Percentiles rank a stretch among this genome's conserved stretches.
Conservation (phyloP, 108 stramenopile genomes). For the Seminavis robusta region DNA sequence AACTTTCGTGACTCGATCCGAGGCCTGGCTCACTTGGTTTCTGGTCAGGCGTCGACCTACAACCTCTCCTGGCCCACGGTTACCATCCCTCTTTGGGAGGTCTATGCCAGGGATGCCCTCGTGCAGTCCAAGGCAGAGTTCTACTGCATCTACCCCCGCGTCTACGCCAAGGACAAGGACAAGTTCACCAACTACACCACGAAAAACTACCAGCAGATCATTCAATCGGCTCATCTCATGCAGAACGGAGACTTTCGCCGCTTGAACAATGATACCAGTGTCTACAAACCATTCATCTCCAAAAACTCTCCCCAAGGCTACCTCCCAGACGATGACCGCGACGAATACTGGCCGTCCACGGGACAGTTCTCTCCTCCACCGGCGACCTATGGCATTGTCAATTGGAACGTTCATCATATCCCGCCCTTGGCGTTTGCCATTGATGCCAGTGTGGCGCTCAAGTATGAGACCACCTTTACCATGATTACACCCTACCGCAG, state of each 20-base stretch:
- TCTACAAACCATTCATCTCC: not conserved
- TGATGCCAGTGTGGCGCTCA: not conserved
- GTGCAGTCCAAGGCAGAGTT: too few species aligned
- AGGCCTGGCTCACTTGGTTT: too few species aligned
- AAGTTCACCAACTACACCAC: not conserved
- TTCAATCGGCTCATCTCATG: not conserved
- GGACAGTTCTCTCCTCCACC: conserved; percentile 3
- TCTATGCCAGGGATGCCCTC: too few species aligned
- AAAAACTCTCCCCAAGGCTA: not conserved
- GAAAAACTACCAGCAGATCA: not conserved
- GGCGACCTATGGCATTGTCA: not conserved
- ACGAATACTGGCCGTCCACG: conserved; percentile 1
- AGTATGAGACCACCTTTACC: not conserved
- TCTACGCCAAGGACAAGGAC: not conserved
- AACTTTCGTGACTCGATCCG: too few species aligned
- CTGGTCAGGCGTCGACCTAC: too few species aligned
- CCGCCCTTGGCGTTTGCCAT: not conserved
- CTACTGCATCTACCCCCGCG: not conserved
- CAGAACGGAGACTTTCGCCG: not conserved
- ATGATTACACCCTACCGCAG: not conserved
- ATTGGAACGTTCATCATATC: conserved; percentile 1
- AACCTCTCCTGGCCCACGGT: too few species aligned
- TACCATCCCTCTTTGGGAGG: too few species aligned
- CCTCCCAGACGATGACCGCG: conserved; percentile 1
- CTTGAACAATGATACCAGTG: not conserved